phyloP scores from a whole-genome alignment of 331 rosid genomes.

The Malus hybrid region DNA sequence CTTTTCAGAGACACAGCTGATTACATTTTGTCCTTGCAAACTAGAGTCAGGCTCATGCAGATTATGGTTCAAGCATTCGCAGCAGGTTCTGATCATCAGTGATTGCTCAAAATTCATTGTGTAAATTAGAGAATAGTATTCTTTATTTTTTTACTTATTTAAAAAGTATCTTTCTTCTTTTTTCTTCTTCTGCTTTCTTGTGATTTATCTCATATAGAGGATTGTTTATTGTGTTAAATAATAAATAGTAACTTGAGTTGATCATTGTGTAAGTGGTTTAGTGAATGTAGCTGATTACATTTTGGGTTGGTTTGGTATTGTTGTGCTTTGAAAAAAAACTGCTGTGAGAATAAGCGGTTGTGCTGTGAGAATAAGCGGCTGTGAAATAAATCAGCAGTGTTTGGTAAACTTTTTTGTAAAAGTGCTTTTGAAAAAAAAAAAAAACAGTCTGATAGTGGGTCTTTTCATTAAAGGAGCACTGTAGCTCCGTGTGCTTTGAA shows the following conservation, averaged over 20 bases:
- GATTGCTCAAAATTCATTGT: background rate
- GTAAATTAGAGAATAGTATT: conserved; percentile 5
- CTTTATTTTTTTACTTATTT: background rate
- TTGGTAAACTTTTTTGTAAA: too few relatives aligned
- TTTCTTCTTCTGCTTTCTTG: background rate
- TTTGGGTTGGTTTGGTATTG: too few relatives aligned
- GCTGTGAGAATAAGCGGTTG: too few relatives aligned
- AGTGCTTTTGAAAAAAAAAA: too few relatives aligned
- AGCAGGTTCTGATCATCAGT: conserved; percentile 22
- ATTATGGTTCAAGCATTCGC: conserved; percentile 55
- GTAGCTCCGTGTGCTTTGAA: too few relatives aligned
- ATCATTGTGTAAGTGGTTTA: background rate
- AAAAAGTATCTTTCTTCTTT: background rate
- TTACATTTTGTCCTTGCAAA: conserved; percentile 65
- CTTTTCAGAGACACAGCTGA: conserved; percentile 74
- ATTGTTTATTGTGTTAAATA: background rate
- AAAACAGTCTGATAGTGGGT: too few relatives aligned
- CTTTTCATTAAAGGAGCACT: too few relatives aligned
- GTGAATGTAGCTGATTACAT: background rate
- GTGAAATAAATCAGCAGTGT: too few relatives aligned
- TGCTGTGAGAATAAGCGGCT: too few relatives aligned
- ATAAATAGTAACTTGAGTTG: background rate
- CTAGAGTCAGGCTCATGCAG: conserved; percentile 75
- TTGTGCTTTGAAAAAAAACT: too few relatives aligned
- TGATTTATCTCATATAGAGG: conserved; percentile 2